Conservation (phyloP, 176 grass and related monocot genomes). For the Triticum aestivum region DNA sequence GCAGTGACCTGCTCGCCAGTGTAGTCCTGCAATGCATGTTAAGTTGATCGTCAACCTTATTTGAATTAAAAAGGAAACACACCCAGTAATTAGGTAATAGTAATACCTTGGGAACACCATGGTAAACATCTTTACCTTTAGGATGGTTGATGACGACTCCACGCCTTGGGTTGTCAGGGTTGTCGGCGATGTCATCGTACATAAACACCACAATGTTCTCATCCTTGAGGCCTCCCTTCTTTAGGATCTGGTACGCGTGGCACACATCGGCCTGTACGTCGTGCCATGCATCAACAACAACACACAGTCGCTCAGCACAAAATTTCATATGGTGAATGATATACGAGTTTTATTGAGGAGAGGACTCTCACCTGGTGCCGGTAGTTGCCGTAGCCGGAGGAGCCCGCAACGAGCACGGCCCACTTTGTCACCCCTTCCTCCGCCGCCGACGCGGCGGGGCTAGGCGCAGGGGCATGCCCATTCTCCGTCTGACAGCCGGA, state of each 20-base stretch:
- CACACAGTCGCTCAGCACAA: no score
- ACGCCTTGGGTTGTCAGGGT: slow-evolving; percentile 59
- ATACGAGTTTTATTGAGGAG: not conserved
- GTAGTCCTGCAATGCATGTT: slow-evolving; percentile 57
- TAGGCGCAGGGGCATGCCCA: not conserved
- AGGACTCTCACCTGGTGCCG: slow-evolving; percentile 64
- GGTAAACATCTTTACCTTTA: slow-evolving; percentile 70
- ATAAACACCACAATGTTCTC: slow-evolving; percentile 97
- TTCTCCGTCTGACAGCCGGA: slow-evolving; percentile 53
- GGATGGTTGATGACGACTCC: slow-evolving; percentile 86
- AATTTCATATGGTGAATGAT: not conserved
- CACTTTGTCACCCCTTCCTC: slow-evolving; percentile 57
- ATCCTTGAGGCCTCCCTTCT: slow-evolving; percentile 65
- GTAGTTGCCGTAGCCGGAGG: slow-evolving; percentile 78
- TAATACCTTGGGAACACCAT: slow-evolving; percentile 79
- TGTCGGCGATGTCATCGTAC: slow-evolving; percentile 76
- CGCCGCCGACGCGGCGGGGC: not conserved
- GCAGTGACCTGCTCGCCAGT: slow-evolving; percentile 62
- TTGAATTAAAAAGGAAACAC: not conserved
- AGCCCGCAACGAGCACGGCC: slow-evolving; percentile 91
- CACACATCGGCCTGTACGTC: slow-evolving; percentile 71
- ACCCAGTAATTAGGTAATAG: not conserved
- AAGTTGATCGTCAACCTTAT: slow-evolving; percentile 26
- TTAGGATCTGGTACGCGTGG: slow-evolving; percentile 83
- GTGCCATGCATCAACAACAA: not conserved